Evolutionary conservation across 75 land plant genomes (phyloP), one percentile per base, ranked within the genome.

Genomic region (Pinus albicaulis): DNA sequence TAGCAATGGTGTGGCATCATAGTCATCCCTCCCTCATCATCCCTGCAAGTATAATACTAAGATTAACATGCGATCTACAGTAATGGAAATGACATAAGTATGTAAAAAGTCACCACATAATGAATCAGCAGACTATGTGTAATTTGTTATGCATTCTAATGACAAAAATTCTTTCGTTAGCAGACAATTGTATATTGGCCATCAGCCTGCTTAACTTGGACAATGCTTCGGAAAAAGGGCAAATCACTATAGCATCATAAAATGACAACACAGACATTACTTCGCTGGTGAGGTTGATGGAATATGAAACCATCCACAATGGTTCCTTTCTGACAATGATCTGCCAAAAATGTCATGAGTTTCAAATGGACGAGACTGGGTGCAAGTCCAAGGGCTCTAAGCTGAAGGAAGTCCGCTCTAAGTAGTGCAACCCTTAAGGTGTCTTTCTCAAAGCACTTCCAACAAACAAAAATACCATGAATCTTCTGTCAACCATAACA

Each of bases 1-100:
- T 97, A 97, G 26, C 87, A 91, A 79, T 94, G 99, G 31, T 88
- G 92, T 58, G 98, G 88, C 98, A 97, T 94, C 80, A 97, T 97
- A 64, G 93, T 90, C 64, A 97, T 56, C 17, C 99, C 99, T 76
- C 92, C 91, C 74, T 94, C 89, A 82, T 94, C 98, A 87, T 97
- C 99, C 84, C 98, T 97, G 88, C 34, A 56, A 72, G 57, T 72
- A 55, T 25, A 11, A 72, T 53, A 13, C 57, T 24, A 25, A 24
- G 20, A 55, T 72, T 55, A 72, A 17, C 71, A 41, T 10, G 11
- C 12, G 53, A 48, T 48, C 10, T 48, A 2, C 53, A 10, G 53
- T 48, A 48, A 48, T 48, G 53, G 61, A 5, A 59, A 59, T n/a
- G 23, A 59, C 4, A 59, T 5, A 59, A 59, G 20, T 19, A 59